Evolutionary conservation across 768 basidiomycete genomes (phyloP).

Genomic region (Chalciporus sphaerocephalus): DNA sequence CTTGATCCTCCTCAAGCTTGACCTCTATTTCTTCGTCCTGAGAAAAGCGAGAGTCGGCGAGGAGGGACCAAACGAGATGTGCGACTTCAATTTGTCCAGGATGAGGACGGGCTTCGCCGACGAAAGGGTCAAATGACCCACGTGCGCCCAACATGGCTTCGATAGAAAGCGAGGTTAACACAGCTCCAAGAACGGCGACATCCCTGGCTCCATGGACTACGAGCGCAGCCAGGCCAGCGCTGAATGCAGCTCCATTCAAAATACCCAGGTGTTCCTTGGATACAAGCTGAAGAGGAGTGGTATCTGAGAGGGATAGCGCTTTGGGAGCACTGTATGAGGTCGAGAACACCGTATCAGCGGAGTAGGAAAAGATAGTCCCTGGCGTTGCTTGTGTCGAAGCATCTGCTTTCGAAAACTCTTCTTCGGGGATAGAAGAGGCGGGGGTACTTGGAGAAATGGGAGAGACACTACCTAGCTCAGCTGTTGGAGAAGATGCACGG

Average conservation of each 20-base stretch:
- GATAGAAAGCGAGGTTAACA: constrained; percentile 54
- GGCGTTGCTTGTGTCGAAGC: constrained; percentile 11
- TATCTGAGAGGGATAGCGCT: constrained; percentile 56
- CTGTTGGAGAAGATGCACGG: constrained; percentile 16
- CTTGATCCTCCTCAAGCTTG: constrained; percentile 66
- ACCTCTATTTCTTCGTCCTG: constrained; percentile 69
- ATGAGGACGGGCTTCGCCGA: constrained; percentile 72
- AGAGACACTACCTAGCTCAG: constrained; percentile 36
- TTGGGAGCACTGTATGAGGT: constrained; percentile 29
- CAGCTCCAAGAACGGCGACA: constrained; percentile 51
- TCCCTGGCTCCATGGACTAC: constrained; percentile 71
- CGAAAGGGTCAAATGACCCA: constrained; percentile 73
- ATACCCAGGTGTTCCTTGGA: constrained; percentile 80
- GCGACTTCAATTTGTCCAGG: constrained; percentile 82
- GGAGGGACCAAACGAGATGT: constrained; percentile 60
- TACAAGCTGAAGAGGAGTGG: constrained; percentile 60
- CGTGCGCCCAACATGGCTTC: constrained; percentile 76
- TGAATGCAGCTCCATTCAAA: constrained; percentile 83
- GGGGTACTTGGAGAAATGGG: constrained; percentile 42
- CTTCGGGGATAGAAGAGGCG: constrained; percentile 24
- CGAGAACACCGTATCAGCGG: not conserved
- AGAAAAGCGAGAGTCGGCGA: constrained; percentile 67
- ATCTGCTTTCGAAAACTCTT: constrained; percentile 15
- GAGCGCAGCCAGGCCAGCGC: constrained; percentile 71
- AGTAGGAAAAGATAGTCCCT: constrained; percentile 27